Evolutionary conservation across 495 filamentous ascomycete species (phyloP).

Genomic region (Durotheca rogersii): DNA sequence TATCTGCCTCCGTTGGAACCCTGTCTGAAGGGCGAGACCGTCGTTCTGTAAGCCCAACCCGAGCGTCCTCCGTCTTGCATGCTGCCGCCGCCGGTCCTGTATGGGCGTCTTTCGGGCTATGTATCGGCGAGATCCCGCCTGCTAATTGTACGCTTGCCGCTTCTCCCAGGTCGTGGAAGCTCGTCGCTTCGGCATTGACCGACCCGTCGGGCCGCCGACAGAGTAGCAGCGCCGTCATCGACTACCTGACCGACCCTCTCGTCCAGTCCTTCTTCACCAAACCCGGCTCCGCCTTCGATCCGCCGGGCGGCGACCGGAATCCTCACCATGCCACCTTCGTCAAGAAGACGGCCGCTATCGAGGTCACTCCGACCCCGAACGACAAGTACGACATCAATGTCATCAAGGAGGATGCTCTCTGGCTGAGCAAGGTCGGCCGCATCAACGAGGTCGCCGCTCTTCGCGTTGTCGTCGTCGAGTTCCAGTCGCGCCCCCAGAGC

Average conservation of each 20-base stretch:
- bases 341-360: constrained; percentile 86
- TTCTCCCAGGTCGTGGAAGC: constrained; percentile 70
- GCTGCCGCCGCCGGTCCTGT: too few species aligned
- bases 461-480: constrained; percentile 77
- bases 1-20: constrained; percentile 52
- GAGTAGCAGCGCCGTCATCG: constrained; percentile 51
- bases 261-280: constrained; percentile 65
- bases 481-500: constrained; percentile 67
- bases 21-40: constrained; percentile 47
- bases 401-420: constrained; percentile 82
- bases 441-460: constrained; percentile 84
- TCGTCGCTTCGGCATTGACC: constrained; percentile 65
- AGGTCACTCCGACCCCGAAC: constrained; percentile 69
- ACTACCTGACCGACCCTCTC: constrained; percentile 68
- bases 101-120: background rate
- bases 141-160: constrained; percentile 16
- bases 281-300: constrained; percentile 62
- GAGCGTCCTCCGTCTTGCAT: background rate
- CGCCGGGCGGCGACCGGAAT: constrained; percentile 45
- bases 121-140: background rate
- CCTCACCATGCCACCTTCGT: constrained; percentile 62
- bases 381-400: constrained; percentile 71
- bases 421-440: constrained; percentile 73
- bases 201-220: constrained; percentile 51
- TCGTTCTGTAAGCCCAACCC: constrained; percentile 42